phyloP scores from a whole-genome alignment of 257 asterid species.

The Sherardia arvensis region DNA sequence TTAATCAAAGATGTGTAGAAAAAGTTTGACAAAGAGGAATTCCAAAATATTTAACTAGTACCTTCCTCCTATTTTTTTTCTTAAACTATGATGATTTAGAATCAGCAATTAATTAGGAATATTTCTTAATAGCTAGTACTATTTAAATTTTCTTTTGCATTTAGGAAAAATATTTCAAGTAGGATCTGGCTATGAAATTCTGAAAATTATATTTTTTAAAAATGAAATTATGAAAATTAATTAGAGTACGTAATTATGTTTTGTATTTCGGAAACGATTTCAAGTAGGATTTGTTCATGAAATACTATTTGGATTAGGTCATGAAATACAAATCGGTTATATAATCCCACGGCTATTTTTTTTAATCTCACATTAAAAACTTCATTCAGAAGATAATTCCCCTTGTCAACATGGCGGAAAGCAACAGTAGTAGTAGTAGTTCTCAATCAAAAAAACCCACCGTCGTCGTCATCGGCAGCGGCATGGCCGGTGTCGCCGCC shows the following conservation, averaged over 20 bases:
- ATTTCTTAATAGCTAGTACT: too few relatives aligned
- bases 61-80: too few relatives aligned
- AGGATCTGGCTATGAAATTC: not conserved
- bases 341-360: not conserved
- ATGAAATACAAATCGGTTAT: not conserved
- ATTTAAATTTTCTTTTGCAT: not conserved
- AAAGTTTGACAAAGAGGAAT: too few relatives aligned
- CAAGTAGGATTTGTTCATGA: not conserved
- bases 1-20: too few relatives aligned
- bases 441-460: constrained; percentile 39
- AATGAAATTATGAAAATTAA: too few relatives aligned
- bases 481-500: constrained; percentile 83
- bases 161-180: not conserved
- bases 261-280: too few relatives aligned
- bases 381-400: not conserved
- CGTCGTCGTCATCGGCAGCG: constrained; percentile 84
- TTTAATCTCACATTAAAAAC: not conserved
- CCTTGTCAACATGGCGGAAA: not conserved
- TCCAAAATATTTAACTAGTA: too few relatives aligned
- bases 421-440: not conserved
- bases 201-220: too few relatives aligned
- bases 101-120: too few relatives aligned
- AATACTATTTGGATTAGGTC: not conserved
- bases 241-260: too few relatives aligned
- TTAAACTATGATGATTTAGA: too few relatives aligned